Evolutionary conservation across 768 basidiomycete genomes (phyloP).

Genomic region (Lactarius trivialis): DNA sequence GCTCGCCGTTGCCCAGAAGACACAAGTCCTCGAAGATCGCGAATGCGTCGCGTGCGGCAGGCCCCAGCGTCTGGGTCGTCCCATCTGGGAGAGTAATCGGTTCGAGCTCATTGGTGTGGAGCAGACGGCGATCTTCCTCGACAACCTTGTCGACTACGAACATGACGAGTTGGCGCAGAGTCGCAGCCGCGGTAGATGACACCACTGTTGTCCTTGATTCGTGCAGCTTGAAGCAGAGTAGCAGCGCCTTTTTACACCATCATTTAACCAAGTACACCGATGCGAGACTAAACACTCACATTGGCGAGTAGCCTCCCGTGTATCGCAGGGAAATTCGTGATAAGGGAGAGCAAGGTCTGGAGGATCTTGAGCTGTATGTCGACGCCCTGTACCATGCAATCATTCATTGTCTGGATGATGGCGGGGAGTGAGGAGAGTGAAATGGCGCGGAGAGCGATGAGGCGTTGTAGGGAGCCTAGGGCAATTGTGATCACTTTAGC

Average conservation of each 20-base stretch:
- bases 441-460: constrained; percentile 83
- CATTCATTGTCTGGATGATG: constrained; percentile 78
- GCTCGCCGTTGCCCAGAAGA: constrained; percentile 71
- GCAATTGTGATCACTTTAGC: constrained; percentile 92
- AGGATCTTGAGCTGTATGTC: constrained; percentile 94
- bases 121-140: constrained; percentile 53
- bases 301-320: constrained; percentile 77
- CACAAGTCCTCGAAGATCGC: constrained; percentile 91
- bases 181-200: constrained; percentile 94
- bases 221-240: constrained; percentile 93
- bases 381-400: constrained; percentile 88
- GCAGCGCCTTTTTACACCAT: constrained; percentile 53
- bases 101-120: constrained; percentile 30
- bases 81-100: constrained; percentile 64
- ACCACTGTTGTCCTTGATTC: constrained; percentile 95
- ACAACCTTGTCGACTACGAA: constrained; percentile 94
- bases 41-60: constrained; percentile 79
- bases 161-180: constrained; percentile 94
- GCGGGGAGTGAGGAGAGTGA: constrained; percentile 70
- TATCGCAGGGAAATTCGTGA: constrained; percentile 80
- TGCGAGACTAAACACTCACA: constrained; percentile 39
- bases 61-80: constrained; percentile 51
- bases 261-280: not conserved
- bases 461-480: constrained; percentile 82
- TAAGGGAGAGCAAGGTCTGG: constrained; percentile 84